Base-by-base conservation (phyloP, 257 asterid species). In the Nicotiana paniculata region DNA sequence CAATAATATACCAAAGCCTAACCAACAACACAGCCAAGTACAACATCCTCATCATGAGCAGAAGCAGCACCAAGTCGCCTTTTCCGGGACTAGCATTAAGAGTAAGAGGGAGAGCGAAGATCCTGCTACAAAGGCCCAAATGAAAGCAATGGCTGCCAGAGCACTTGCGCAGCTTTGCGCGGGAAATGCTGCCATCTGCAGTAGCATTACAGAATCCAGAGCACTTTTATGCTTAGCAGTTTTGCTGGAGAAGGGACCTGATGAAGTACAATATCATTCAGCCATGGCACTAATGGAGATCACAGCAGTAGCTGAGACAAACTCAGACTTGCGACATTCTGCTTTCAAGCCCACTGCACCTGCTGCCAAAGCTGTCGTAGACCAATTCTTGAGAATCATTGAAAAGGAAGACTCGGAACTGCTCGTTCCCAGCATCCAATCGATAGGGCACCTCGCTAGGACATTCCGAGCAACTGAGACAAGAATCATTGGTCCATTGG, bases 251-350 rank as follows among this genome's bases (percentile, higher is more conserved):
- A 13, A 13, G 43, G 21, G 28, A 35, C 21, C 30, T 66, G 75
- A 32, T 12, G 75, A 63, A 24, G 28, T 13, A 13, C 75, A 66
- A 35, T 66, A 6, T 66, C 32, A 66, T 66, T 66, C 75, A 2
- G 79, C 75, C 17, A 66, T 66, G 75, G 75, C 75, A 32, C 37
- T 66, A 21, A 66, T 66, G 75, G 75, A 66, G 43, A 66, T 69
- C 77, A 69, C 54, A 69, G 37, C 54, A 13, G 77, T 35, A 33
- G 77, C 55, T 30, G 77, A 69, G 32, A 13, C 17, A 6, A 43
- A 69, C n/a, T 18, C 37, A 30, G 77, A 35, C 12, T 37, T 69
- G 77, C 17, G 54, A 35, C 39, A 16, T 16, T 11, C 53, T 30
- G 53, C 77, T 17, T 69, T 69, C 53, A 69, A 69, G 53, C 77